A percentile compares a stretch with the other conserved stretches of the same genome.
Evolutionary conservation across 2,329 filamentous ascomycete species (phyloP).

Genomic region (Dothistroma pini): DNA sequence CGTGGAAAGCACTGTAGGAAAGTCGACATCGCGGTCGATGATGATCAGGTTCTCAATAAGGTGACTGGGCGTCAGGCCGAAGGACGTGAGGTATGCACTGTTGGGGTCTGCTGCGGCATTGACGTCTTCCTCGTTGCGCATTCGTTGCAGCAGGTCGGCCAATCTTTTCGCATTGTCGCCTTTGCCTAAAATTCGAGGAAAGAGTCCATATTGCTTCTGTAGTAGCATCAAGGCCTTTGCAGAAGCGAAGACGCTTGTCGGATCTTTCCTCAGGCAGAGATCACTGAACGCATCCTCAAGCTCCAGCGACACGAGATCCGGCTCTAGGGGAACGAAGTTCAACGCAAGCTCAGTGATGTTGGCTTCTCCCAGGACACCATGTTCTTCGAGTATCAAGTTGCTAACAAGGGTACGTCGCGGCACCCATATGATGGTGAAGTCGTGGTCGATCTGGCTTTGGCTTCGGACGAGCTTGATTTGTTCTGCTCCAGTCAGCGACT

Average conservation of each 20-base stretch:
- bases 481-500: constrained; percentile 50
- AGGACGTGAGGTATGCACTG: constrained; percentile 48
- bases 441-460: constrained; percentile 85
- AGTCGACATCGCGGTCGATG: constrained; percentile 92
- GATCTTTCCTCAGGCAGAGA: constrained; percentile 84
- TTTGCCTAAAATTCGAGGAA: constrained; percentile 91
- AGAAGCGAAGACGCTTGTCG: constrained; percentile 82
- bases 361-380: constrained; percentile 87
- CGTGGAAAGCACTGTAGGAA: constrained; percentile 85
- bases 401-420: constrained; percentile 87
- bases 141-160: constrained; percentile 79
- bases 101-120: constrained; percentile 37
- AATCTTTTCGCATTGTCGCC: constrained; percentile 89
- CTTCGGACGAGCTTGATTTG: constrained; percentile 88
- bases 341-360: constrained; percentile 83
- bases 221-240: constrained; percentile 92
- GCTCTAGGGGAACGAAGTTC: constrained; percentile 86
- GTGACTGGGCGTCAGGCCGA: constrained; percentile 77
- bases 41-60: constrained; percentile 88
- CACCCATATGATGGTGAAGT: constrained; percentile 96
- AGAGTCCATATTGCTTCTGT: constrained; percentile 86
- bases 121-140: constrained; percentile 84
- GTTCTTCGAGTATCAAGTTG: constrained; percentile 86
- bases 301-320: constrained; percentile 87
- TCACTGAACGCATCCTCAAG: constrained; percentile 83